These are phyloP conservation scores for Pleurozium schreberi DNA, from an alignment of 225 moss, liverwort and hornwort genomes.

Conservation along the genomic window DNA sequence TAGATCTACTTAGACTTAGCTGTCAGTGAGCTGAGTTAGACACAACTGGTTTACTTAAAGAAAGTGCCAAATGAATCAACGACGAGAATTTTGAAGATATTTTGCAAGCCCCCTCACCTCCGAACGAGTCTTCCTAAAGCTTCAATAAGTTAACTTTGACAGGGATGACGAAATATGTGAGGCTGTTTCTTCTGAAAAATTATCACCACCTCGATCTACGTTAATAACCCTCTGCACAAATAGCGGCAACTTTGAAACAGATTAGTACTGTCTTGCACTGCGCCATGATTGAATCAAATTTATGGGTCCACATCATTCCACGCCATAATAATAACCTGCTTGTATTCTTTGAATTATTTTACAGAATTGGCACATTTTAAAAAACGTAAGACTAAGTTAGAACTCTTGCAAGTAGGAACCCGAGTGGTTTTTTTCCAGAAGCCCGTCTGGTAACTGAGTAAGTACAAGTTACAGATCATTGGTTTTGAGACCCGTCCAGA, in stretches of 20 bases:
- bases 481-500: neutral
- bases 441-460: neutral
- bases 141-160: conserved; percentile 31
- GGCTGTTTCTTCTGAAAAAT: neutral
- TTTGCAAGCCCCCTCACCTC: conserved; percentile 52
- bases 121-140: conserved; percentile 20
- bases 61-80: neutral
- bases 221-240: neutral
- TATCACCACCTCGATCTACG: neutral
- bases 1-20: no score
- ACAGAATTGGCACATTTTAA: no score
- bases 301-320: neutral
- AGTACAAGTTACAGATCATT: neutral
- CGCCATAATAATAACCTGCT: no score
- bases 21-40: no score
- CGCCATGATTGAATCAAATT: neutral
- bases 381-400: no score
- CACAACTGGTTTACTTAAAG: neutral
- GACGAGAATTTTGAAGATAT: conserved; percentile 25
- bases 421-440: neutral
- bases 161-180: conserved; percentile 52
- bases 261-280: neutral
- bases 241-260: neutral
- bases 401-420: no score
- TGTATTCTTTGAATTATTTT: neutral